A percentile compares a stretch with the other conserved stretches of the same genome.
Evolutionary conservation across 2,329 filamentous ascomycete species (phyloP).

Genomic region (Pezicula radicicola): DNA sequence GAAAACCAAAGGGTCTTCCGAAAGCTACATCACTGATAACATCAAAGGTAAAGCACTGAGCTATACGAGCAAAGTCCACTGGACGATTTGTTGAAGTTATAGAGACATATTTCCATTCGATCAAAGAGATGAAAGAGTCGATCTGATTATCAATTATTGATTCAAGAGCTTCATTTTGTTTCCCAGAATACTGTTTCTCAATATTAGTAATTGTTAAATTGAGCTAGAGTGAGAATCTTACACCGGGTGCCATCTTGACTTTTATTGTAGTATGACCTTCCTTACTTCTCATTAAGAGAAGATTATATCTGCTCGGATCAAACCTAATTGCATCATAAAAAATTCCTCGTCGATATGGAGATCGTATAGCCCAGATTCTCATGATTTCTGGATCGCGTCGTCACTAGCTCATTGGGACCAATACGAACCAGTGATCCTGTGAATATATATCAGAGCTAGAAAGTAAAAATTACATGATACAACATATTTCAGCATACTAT

Average conservation of each 20-base stretch:
- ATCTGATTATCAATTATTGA: slow-evolving; percentile 44
- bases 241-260: slow-evolving; percentile 46
- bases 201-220: neutral
- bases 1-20: slow-evolving; percentile 45
- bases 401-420: slow-evolving; percentile 37
- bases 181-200: slow-evolving; percentile 42
- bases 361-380: slow-evolving; percentile 34
- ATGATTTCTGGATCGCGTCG: slow-evolving; percentile 36
- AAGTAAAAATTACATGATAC: neutral
- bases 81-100: slow-evolving; percentile 28
- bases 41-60: slow-evolving; percentile 51
- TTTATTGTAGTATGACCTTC: slow-evolving; percentile 38
- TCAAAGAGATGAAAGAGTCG: slow-evolving; percentile 41
- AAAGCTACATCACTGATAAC: slow-evolving; percentile 50
- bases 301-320: slow-evolving; percentile 48
- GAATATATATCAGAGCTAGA: neutral
- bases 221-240: slow-evolving; percentile 38
- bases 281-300: slow-evolving; percentile 48
- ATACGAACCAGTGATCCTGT: slow-evolving; percentile 29
- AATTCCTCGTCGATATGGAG: slow-evolving; percentile 31
- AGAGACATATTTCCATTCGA: slow-evolving; percentile 44
- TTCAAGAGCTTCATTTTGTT: slow-evolving; percentile 47
- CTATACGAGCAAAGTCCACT: slow-evolving; percentile 47
- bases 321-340: slow-evolving; percentile 49
- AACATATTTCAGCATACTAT: neutral